Evolutionary conservation across 2,329 filamentous ascomycete species (phyloP).

Genomic region (Fusarium devonianum): DNA sequence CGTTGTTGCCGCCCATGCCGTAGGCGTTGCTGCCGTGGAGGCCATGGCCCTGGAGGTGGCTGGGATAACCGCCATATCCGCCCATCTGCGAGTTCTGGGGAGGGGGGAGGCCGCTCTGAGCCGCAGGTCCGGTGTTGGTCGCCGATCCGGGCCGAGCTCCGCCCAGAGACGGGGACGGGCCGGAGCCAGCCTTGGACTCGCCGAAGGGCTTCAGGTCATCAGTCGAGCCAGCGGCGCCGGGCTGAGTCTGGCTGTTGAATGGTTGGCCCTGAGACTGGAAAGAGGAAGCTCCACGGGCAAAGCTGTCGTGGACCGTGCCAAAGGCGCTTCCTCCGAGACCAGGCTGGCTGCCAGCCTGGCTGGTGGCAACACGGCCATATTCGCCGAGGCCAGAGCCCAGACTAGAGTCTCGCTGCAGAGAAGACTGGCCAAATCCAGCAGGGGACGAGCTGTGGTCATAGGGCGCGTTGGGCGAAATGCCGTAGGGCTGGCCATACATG

Average conservation of each 20-base stretch:
- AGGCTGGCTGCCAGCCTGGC: constrained; percentile 58
- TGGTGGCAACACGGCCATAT: constrained; percentile 60
- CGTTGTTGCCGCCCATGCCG: constrained; percentile 60
- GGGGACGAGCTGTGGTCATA: constrained; percentile 64
- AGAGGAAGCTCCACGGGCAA: constrained; percentile 58
- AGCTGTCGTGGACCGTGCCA: constrained; percentile 62
- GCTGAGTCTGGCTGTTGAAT: constrained; percentile 60
- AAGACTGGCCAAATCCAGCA: constrained; percentile 62
- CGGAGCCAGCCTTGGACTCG: constrained; percentile 61
- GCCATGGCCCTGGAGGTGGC: constrained; percentile 60
- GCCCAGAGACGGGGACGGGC: constrained; percentile 64
- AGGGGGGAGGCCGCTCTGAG: constrained; percentile 62
- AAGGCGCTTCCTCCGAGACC: constrained; percentile 60
- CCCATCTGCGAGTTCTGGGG: constrained; percentile 64
- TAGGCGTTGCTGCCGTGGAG: constrained; percentile 64
- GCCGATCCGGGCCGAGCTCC: constrained; percentile 66
- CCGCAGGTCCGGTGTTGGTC: constrained; percentile 59
- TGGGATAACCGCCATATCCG: constrained; percentile 63
- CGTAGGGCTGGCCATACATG: constrained; percentile 65
- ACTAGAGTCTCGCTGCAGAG: constrained; percentile 60
- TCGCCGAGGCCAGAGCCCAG: constrained; percentile 61
- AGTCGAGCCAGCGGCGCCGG: constrained; percentile 49
- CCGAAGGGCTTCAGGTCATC: constrained; percentile 68
- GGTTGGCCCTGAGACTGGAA: constrained; percentile 65
- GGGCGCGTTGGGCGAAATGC: constrained; percentile 62